Base-by-base conservation (phyloP, 1,284 basidiomycete species). In the Bondarzewia mesenterica region DNA sequence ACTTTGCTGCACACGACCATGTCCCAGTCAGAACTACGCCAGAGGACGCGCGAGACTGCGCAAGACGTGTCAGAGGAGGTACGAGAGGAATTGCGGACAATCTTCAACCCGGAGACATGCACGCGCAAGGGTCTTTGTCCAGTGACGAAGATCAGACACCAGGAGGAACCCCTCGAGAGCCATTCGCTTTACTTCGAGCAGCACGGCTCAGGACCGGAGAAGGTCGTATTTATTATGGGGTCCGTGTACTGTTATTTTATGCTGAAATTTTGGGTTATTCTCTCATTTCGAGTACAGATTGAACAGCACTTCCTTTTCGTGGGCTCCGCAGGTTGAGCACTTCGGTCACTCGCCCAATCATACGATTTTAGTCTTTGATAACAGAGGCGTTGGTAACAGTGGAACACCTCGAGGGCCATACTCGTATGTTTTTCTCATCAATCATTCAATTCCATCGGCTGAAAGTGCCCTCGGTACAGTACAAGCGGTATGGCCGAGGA, bases 341-440 rank as follows among this genome's bases (percentile, higher is more conserved):
- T 85, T 87, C 53, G 71, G 67, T 12, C 62, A 67, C 20, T 58
- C 64, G 12, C 66, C 71, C 7, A 64, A 73, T 40, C 77, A 84
- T 52, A 80, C 81, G 0, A 69, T 80, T 6, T 70, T 94, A 2
- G 88, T 91, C 1, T 88, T 93, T 56, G 92, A 95, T 63, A 93
- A 95, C 60, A 75, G 90, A 32, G 92, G 92, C 1, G 89, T 89
- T 2, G 89, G 92, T 5, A 79, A 89, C 60, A 86, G 82, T 42
- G 79, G 76, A 18, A 71, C 78, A 18, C 89, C 90, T 0, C 63
- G 66, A 42, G 87, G 86, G 3, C 85, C 85, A 1, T 89, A 89
- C 63, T 63, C 71, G 72, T 74, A 50, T 41, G 68, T 63, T 14
- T 23, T 8, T 21, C 23, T 36, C 27, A 20, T 27, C 10, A 8